A percentile compares a stretch with the other conserved stretches of the same genome.
Conservation (phyloP, 1,284 basidiomycete species). For the Irpex sp. region DNA sequence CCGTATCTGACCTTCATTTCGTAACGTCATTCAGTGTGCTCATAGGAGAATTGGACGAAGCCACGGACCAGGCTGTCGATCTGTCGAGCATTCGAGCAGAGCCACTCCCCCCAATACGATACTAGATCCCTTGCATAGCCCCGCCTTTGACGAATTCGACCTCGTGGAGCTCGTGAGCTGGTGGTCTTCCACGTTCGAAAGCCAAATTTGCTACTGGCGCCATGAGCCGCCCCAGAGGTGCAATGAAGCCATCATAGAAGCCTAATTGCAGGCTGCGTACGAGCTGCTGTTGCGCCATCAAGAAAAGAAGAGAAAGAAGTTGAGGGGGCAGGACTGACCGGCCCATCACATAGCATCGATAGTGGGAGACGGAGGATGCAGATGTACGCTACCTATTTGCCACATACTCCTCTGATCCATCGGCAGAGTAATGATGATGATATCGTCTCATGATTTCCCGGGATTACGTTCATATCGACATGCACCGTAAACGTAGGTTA, state of each 20-base stretch:
- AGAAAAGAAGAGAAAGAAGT: neutral
- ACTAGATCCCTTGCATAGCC: conserved; percentile 33
- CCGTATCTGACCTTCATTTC: conserved; percentile 2
- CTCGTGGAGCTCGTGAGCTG: neutral
- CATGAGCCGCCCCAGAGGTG: neutral
- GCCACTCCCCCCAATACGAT: conserved; percentile 78
- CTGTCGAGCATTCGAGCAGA: conserved; percentile 82
- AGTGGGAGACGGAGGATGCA: neutral
- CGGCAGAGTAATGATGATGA: neutral
- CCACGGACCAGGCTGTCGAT: conserved; percentile 79
- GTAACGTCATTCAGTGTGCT: conserved; percentile 54
- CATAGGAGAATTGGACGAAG: conserved; percentile 90
- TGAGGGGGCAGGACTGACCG: neutral
- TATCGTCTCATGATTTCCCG: neutral
- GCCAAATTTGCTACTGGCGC: neutral
- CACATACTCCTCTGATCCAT: neutral
- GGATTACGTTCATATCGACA: neutral
- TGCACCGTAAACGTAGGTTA: neutral
- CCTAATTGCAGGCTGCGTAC: too few species aligned
- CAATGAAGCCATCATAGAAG: too few species aligned
- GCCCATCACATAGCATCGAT: neutral
- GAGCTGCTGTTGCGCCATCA: too few species aligned
- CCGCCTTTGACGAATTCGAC: neutral
- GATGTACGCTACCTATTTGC: neutral
- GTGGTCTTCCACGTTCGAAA: neutral